Base-by-base conservation (phyloP, 2,329 filamentous ascomycete genomes). In the Ambrosiella cleistominuta region DNA sequence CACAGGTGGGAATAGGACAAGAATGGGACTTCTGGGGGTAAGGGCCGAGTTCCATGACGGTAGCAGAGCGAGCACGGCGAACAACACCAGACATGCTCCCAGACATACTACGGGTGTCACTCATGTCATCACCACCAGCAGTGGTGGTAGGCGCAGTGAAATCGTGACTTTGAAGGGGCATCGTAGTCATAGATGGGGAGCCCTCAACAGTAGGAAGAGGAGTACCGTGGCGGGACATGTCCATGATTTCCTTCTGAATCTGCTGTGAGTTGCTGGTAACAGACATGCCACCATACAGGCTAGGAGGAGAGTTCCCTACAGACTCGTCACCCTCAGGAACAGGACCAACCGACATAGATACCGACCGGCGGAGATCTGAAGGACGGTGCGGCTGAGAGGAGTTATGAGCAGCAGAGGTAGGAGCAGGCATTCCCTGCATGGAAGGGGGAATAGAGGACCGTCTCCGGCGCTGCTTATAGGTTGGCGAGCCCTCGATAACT, bases 11-110 rank as follows among this genome's bases (percentile, higher is more conserved):
- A 66, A 98, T 98, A n/a, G 93, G 93, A 75, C 93, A 98, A 1
- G 91, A 97, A 72, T 98, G 93, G 45, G 90, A 95, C 72, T 98
- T 98, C 68, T 95, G 88, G 56, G 93, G 89, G 69, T 97, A 97
- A 12, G 94, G 93, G 38, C 88, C 89, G 62, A 96, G 80, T 70
- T 98, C 93, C 85, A 94, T 94, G 71, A 94, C 86, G 3, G 93
- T 97, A 56, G 93, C 91, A 64, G 90, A 96, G 63, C 91, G 84
- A 63, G 93, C 93, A 66, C 93, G 82, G 65, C 93, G 86, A 66
- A 93, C 85, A 60, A 88, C 88, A 61, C 85, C 87, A 62, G 83
- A 82, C 80, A 87, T 75, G 74, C 84, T 69, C 73, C 86, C 87
- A 62, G 83, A 82, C 80, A 87, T 75, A 74, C 84, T 69, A 73